Percentiles rank a stretch among this genome's conserved stretches.
phyloP scores from a whole-genome alignment of 768 basidiomycete genomes.

The Tephrocybe sp. region DNA sequence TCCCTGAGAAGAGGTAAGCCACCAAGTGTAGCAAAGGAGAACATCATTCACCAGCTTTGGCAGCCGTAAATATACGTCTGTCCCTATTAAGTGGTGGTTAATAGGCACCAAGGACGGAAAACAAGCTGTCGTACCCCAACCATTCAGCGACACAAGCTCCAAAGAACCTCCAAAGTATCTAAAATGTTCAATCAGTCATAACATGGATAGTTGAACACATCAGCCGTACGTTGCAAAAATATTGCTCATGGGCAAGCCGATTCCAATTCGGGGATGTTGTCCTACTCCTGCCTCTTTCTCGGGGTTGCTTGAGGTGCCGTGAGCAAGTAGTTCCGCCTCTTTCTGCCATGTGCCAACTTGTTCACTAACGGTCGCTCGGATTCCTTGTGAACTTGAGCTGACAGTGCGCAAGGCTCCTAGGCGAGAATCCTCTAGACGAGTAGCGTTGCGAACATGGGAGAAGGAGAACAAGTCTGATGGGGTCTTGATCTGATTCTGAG shows the following conservation, averaged over 20 bases:
- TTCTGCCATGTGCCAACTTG: conserved; percentile 58
- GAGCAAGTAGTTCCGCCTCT: conserved; percentile 19
- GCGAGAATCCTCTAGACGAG: conserved; percentile 64
- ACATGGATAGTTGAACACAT: not conserved
- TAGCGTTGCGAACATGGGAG: conserved; percentile 79
- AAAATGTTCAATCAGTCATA: not conserved
- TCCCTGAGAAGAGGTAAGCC: conserved; percentile 45
- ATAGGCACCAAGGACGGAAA: not conserved
- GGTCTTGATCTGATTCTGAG: conserved; percentile 47
- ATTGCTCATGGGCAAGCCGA: conserved; percentile 87
- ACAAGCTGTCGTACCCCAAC: conserved; percentile 62
- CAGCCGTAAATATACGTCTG: conserved; percentile 78
- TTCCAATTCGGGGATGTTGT: conserved; percentile 68
- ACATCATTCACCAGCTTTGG: conserved; percentile 67
- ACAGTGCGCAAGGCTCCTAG: conserved; percentile 68
- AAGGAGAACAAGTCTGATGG: conserved; percentile 88
- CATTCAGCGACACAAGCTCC: conserved; percentile 77
- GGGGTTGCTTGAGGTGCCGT: conserved; percentile 29
- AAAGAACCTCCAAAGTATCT: conserved; percentile 86
- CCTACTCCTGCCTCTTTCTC: conserved; percentile 47
- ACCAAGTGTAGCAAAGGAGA: not conserved
- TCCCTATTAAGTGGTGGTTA: conserved; percentile 46
- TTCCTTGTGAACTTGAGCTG: conserved; percentile 57
- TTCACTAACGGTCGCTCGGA: conserved; percentile 80
- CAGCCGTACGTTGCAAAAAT: conserved; percentile 73